phyloP scores from a whole-genome alignment of 345 rosid genomes.

The Heritiera fomes region DNA sequence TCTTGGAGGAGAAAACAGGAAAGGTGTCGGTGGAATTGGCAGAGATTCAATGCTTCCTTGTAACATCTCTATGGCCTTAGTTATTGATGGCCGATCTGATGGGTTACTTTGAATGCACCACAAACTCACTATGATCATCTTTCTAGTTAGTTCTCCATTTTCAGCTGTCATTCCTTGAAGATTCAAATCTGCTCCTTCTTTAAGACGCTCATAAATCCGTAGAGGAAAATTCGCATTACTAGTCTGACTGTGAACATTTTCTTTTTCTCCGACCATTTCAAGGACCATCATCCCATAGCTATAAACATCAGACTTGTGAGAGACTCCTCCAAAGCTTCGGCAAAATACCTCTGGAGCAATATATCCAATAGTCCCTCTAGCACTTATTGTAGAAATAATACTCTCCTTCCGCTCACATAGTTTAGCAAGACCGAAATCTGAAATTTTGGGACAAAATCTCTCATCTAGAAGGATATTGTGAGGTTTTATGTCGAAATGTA shows the following conservation, averaged over 20 bases:
- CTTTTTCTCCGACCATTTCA: conserved; percentile 8
- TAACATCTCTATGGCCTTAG: conserved; percentile 38
- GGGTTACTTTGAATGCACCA: conserved; percentile 30
- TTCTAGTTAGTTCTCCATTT: not conserved
- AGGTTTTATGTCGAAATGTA: conserved; percentile 38
- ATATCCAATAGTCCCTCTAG: no score
- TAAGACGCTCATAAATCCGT: conserved; percentile 20
- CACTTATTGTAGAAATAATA: conserved; percentile 19
- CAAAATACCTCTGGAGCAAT: no score
- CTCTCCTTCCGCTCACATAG: conserved; percentile 28
- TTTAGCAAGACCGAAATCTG: conserved; percentile 41
- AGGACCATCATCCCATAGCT: no score
- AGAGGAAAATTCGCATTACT: conserved; percentile 26
- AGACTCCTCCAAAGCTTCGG: no score
- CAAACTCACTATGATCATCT: conserved; percentile 13
- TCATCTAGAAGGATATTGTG: conserved; percentile 35
- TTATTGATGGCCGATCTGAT: conserved; percentile 45
- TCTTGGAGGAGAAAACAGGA: conserved; percentile 1
- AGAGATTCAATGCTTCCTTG: conserved; percentile 22
- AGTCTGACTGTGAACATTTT: not conserved
- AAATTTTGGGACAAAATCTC: conserved; percentile 31
- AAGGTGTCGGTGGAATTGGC: conserved; percentile 21
- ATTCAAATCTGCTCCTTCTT: not conserved
- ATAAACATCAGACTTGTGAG: no score
- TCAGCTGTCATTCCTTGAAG: not conserved